Base-by-base conservation (phyloP, 805 yeast genomes). In the Middelhovenomyces tepae region DNA sequence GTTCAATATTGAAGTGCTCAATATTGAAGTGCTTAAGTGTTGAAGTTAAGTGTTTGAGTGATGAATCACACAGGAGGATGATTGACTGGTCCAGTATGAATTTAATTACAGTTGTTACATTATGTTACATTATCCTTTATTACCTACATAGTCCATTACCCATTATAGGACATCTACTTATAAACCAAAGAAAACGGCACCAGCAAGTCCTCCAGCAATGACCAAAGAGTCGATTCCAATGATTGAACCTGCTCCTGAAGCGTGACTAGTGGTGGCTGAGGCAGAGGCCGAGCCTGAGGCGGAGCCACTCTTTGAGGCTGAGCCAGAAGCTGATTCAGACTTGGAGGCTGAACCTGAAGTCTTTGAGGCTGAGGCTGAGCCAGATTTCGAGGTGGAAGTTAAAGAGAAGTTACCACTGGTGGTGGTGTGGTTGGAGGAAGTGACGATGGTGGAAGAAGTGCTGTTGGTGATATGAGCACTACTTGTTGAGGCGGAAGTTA, bases 261-360 rank as follows among this genome's bases (percentile, higher is more conserved):
- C 11, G 11, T 9, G 9, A 21, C 9, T 7, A 16, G 29, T 27
- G 20, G 36, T 27, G 22, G 32, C 31, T 15, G 40, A 33, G 25
- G 27, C 23, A 10, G 37, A 22, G 28, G 26, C 28, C 32, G 43
- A 37, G 24, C 38, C 36, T 31, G 41, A 34, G 22, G 34, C 57
- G n/a, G 51, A 47, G 5, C 57, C 55, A 27, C 34, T 11, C 19
- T 22, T 20, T 13, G 37, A 29, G 22, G 27, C 35, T 16, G 15
- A 17, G 31, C 27, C 27, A 9, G 32, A 9, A 22, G 36, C 35
- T 13, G 40, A 24, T 15, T 24, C 17, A 9, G 35, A 10, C 20
- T 10, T 22, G 16, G 6, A 9, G 31, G 28, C 31, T 4, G 28
- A 7, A 21, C 19, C 11, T 9, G 35, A 11, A 15, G 13, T 16